Evolutionary conservation across 73 alveolate genomes (phyloP).

Genomic region (Breviolum minutum): DNA sequence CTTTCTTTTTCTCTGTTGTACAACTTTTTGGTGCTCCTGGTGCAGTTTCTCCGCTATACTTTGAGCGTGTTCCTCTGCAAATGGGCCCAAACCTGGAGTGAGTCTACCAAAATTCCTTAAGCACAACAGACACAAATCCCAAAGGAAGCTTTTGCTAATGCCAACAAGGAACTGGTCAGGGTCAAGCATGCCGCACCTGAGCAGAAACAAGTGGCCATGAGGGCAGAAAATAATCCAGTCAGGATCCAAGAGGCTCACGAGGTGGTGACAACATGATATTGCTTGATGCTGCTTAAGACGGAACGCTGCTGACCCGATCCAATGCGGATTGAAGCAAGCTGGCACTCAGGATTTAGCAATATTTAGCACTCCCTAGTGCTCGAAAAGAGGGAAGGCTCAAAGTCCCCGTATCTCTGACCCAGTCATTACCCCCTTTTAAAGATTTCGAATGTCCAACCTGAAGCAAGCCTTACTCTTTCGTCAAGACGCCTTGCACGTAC

Average conservation of each 20-base stretch:
- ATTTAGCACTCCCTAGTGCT: too few relatives aligned
- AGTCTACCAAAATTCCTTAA: not conserved
- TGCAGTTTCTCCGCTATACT: slow-evolving; percentile 72
- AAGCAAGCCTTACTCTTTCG: not conserved
- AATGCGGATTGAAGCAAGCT: too few relatives aligned
- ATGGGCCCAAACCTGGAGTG: slow-evolving; percentile 59
- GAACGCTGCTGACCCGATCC: too few relatives aligned
- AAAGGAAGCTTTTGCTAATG: not conserved
- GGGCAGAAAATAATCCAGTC: not conserved
- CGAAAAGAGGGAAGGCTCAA: too few relatives aligned
- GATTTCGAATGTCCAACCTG: not conserved
- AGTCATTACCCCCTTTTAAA: not conserved
- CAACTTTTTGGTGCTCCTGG: slow-evolving; percentile 14
- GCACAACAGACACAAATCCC: not conserved
- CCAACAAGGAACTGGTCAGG: slow-evolving; percentile 29
- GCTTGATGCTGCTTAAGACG: too few relatives aligned
- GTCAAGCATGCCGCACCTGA: slow-evolving; percentile 85
- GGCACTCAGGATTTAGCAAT: too few relatives aligned
- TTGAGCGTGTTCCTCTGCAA: slow-evolving; percentile 72
- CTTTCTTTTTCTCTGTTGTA: not conserved
- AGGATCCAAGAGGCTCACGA: not conserved
- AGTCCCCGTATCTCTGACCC: not conserved
- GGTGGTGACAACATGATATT: too few relatives aligned
- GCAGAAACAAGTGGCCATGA: not conserved
- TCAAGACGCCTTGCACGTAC: slow-evolving; percentile 37